Conservation (phyloP, 2,329 filamentous ascomycete genomes). For the Colletotrichum coccodes region DNA sequence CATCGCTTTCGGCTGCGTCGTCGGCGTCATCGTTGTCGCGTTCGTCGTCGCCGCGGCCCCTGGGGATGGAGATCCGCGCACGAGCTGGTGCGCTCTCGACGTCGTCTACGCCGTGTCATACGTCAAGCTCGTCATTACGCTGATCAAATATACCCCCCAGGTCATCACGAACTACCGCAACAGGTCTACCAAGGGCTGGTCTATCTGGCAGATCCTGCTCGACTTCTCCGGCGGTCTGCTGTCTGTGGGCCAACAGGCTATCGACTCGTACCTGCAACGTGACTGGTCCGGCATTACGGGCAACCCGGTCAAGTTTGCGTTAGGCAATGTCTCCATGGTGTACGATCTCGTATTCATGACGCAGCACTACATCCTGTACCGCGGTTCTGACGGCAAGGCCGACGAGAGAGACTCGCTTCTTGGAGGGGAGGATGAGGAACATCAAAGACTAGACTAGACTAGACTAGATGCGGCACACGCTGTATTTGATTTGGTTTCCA, state of each 20-base stretch:
- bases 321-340: constrained; percentile 85
- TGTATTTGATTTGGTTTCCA: neutral
- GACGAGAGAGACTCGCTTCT: constrained; percentile 34
- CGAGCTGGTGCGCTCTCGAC: constrained; percentile 71
- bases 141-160: constrained; percentile 95
- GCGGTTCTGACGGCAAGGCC: constrained; percentile 33
- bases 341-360: constrained; percentile 89
- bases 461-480: neutral
- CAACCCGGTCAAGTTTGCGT: constrained; percentile 89
- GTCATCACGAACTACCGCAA: constrained; percentile 85
- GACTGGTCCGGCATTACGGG: constrained; percentile 94
- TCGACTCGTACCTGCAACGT: constrained; percentile 85
- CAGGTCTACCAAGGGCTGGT: constrained; percentile 88
- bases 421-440: constrained; percentile 28
- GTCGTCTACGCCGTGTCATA: constrained; percentile 79
- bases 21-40: constrained; percentile 65
- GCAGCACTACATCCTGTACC: constrained; percentile 89
- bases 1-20: constrained; percentile 75
- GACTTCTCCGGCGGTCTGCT: constrained; percentile 86
- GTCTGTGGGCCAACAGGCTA: constrained; percentile 81
- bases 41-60: constrained; percentile 53
- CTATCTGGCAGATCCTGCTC: constrained; percentile 83
- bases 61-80: constrained; percentile 49
- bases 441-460: constrained; percentile 33
- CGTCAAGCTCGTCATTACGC: constrained; percentile 87